Percentiles rank a stretch among this genome's conserved stretches.
Conservation (phyloP, 2,329 filamentous ascomycete species). For the Stemphylium beticola region DNA sequence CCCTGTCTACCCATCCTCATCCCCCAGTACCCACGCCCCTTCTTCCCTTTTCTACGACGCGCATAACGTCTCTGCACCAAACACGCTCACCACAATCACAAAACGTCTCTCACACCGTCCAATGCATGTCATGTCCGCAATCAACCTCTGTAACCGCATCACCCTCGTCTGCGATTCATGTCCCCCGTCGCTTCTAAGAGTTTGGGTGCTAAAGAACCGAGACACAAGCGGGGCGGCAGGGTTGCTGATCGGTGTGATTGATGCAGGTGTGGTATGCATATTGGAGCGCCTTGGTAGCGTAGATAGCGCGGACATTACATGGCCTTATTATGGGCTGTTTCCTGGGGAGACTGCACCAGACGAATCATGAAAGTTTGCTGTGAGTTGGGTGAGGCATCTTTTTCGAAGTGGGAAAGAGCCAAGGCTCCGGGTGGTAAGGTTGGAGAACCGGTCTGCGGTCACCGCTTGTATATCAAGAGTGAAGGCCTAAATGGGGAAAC, state of each 20-base stretch:
- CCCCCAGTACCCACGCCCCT: neutral
- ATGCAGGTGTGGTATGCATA: slow-evolving; percentile 4
- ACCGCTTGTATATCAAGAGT: too few species aligned
- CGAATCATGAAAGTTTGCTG: too few species aligned
- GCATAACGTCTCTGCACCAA: neutral
- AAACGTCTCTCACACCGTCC: neutral
- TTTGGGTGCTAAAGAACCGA: neutral
- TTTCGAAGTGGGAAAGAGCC: too few species aligned
- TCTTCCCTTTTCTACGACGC: neutral
- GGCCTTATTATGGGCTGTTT: too few species aligned
- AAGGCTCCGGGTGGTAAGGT: too few species aligned
- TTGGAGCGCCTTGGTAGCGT: neutral
- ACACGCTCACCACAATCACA: neutral
- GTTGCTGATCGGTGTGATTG: slow-evolving; percentile 3
- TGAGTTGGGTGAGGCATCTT: too few species aligned
- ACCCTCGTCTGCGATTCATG: neutral
- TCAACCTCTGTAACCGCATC: neutral
- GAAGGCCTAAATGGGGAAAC: too few species aligned
- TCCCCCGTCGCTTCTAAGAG: too few species aligned
- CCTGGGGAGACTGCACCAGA: too few species aligned
- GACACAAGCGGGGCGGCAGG: neutral
- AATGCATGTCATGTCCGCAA: neutral
- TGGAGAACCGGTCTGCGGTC: too few species aligned
- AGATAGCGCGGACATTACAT: too few species aligned
- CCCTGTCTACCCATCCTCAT: neutral